Base-by-base conservation (phyloP, 1,139 yeast species). In the Citeromyces hawaiiensis region DNA sequence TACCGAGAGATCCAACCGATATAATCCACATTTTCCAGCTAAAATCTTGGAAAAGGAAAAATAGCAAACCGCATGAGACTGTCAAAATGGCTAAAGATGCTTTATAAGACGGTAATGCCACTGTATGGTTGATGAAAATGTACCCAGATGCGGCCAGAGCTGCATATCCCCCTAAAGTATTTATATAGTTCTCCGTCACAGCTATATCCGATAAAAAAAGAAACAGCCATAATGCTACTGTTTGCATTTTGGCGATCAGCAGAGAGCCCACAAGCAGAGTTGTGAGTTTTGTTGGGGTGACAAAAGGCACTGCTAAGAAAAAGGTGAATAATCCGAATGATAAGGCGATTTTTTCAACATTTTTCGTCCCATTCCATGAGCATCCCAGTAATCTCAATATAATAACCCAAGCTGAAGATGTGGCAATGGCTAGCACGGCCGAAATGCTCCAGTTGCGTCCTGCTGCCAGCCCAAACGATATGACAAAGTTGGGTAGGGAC, bases 11-110 rank as follows among this genome's bases (percentile, higher is more conserved):
- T 0, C 60, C 56, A 25, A 52, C 35, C 16, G 54, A 43, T 8
- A 56, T 45, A 21, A 54, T 40, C 18, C 55, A 31, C 56, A 57
- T 47, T 35, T 46, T 51, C 32, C 51, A 44, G 37, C 50, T 54
- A 42, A 48, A 44, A 13, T 39, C 38, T 3, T 45, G 47, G 25
- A 44, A 41, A 7, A 42, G 42, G 19, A 39, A 42, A 6, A 39
- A 39, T 3, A 45, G 27, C 33, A 48, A 34, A 1, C 27, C 27
- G 3, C 48, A 11, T 4, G 47, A 17, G 4, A 46, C 21, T 19
- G 21, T 7, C 21, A 19, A 7, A 19, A 4, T 7, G 7, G 21
- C 21, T 7, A 19, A 19, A 19, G 21, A 19, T 4, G 21, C 21
- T 19, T 19, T 19, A 19, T 19, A 19, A 19, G 21, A 37, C 3